These are phyloP conservation scores for Aureoboletus auriporus DNA, from an alignment of 768 basidiomycete species.

Conservation along the genomic window DNA sequence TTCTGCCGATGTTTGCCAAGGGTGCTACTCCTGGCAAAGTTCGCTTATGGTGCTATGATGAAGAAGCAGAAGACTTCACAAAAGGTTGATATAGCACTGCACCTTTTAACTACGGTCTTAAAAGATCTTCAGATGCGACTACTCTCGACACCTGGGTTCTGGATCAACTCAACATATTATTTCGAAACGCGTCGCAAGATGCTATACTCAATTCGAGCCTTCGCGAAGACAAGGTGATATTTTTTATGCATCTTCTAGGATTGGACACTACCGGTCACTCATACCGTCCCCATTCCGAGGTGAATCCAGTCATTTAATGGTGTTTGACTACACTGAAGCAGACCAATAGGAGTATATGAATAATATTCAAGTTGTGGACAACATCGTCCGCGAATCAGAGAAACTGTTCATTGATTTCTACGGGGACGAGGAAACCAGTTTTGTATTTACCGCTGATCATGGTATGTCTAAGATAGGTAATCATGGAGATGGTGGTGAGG, in stretches of 20 bases:
- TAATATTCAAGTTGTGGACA: conserved; percentile 77
- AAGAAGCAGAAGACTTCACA: conserved; percentile 81
- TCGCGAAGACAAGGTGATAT: conserved; percentile 57
- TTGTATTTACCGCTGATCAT: conserved; percentile 84
- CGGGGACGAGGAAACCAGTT: conserved; percentile 64
- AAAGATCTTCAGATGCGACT: conserved; percentile 56
- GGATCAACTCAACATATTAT: conserved; percentile 56
- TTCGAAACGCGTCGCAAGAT: conserved; percentile 62
- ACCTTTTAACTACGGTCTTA: neutral
- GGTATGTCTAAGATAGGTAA: conserved; percentile 89
- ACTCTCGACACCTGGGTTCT: conserved; percentile 76
- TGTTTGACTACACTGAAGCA: neutral
- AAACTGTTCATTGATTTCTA: conserved; percentile 60
- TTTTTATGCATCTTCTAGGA: conserved; percentile 82
- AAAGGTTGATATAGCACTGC: conserved; percentile 46
- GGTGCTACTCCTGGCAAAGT: conserved; percentile 70
- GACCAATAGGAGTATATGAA: conserved; percentile 71
- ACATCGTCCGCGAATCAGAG: conserved; percentile 66
- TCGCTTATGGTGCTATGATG: conserved; percentile 70
- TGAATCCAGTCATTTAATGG: conserved; percentile 20
- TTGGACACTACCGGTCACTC: conserved; percentile 86
- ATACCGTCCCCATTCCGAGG: conserved; percentile 77
- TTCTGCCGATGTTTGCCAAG: conserved; percentile 81
- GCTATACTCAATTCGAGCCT: conserved; percentile 46
- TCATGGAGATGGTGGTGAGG: conserved; percentile 80